These are phyloP conservation scores for Gossypium davidsonii DNA, from an alignment of 441 rosid species.

Conservation along the genomic window DNA sequence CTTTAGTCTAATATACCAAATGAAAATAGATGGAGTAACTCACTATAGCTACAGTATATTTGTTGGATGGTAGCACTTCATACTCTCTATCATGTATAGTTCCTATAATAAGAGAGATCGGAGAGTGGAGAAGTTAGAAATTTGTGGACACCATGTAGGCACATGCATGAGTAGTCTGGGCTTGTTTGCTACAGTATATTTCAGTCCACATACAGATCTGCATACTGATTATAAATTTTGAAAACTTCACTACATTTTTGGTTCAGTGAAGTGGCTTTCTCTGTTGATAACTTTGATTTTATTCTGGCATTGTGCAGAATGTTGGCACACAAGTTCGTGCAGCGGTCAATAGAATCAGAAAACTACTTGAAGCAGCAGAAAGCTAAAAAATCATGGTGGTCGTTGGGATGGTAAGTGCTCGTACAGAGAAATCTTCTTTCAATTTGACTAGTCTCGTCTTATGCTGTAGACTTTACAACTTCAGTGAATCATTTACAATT, in stretches of 20 bases:
- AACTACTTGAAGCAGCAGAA: conserved; percentile 49
- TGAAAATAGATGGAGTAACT: neutral
- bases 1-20: neutral
- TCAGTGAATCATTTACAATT: conserved; percentile 7
- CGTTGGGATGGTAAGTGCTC: conserved; percentile 70
- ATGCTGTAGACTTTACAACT: conserved; percentile 1
- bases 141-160: neutral
- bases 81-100: neutral
- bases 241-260: neutral
- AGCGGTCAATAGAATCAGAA: conserved; percentile 62
- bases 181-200: neutral
- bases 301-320: conserved; percentile 50
- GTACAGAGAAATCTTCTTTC: conserved; percentile 4
- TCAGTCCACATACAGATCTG: neutral
- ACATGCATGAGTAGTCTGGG: neutral
- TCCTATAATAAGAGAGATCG: neutral
- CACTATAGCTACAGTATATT: neutral
- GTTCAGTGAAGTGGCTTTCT: neutral
- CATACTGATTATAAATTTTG: neutral
- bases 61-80: neutral
- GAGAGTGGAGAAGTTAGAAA: neutral
- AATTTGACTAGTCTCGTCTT: conserved; percentile 11
- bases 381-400: conserved; percentile 91
- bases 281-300: conserved; percentile 1
- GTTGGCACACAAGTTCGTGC: conserved; percentile 95